Conservation (phyloP, 2,329 filamentous ascomycete genomes). For the Colletotrichum navitas region DNA sequence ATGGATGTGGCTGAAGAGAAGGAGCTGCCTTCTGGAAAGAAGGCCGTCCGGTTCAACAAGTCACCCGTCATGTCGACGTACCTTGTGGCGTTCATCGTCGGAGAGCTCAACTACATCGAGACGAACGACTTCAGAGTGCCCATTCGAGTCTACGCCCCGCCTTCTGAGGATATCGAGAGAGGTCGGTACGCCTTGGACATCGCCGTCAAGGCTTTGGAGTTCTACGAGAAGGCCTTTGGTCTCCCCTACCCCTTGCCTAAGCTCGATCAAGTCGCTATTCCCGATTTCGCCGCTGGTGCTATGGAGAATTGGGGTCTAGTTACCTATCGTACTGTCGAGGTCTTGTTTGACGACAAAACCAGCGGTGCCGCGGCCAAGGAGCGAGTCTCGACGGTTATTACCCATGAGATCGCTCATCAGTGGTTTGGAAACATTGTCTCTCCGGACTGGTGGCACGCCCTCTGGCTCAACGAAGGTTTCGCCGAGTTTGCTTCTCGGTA, state of each 20-base stretch:
- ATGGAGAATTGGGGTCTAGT: conserved; percentile 96
- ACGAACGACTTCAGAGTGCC: conserved; percentile 92
- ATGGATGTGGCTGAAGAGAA: conserved; percentile 92
- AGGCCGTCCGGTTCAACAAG: conserved; percentile 91
- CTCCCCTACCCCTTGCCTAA: conserved; percentile 89
- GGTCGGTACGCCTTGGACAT: conserved; percentile 92
- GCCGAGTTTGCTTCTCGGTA: conserved; percentile 68
- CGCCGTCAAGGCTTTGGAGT: conserved; percentile 88
- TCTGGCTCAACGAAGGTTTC: conserved; percentile 97
- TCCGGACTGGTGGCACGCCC: conserved; percentile 98
- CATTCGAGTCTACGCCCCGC: conserved; percentile 92
- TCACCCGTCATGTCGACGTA: conserved; percentile 97
- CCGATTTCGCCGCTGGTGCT: conserved; percentile 93
- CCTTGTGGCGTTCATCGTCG: conserved; percentile 92
- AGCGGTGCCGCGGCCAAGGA: conserved; percentile 92
- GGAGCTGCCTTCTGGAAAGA: conserved; percentile 63
- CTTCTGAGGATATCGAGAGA: conserved; percentile 90
- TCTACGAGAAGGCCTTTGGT: conserved; percentile 96
- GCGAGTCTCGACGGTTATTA: conserved; percentile 93
- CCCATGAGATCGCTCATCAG: conserved; percentile 96
- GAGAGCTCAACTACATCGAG: conserved; percentile 94
- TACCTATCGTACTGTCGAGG: conserved; percentile 92
- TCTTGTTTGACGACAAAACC: conserved; percentile 91
- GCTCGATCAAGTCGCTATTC: conserved; percentile 97
- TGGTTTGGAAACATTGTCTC: conserved; percentile 99